Base-by-base conservation (phyloP, 257 asterid genomes). In the Datura wrightii region DNA sequence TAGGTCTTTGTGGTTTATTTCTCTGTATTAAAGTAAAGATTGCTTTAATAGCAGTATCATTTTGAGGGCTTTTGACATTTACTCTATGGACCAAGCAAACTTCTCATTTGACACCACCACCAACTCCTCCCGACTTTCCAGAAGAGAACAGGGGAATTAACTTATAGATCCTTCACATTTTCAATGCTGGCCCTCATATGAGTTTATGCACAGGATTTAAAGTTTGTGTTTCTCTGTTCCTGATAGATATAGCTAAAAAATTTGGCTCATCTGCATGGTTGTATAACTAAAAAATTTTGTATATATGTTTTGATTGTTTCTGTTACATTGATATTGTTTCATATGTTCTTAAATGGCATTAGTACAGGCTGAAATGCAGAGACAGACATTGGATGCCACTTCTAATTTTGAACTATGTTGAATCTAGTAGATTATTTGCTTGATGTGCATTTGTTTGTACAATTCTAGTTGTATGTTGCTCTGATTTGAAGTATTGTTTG, bases 1-100 rank as follows among this genome's bases (percentile, higher is more conserved):
- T 74, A 74, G 60, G 24, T 24, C 18, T 74, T 74, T 24, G 44
- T 74, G 81, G 60, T 74, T 74, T 74, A 9, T 74, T 74, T 74
- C 80, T 72, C 60, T 48, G 6, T 74, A 44, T 11, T 48, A 34
- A 46, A 48, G 79, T 74, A 24, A 74, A 48, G 44, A 74, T 24
- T 24, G 60, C n/a, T 50, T 48, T 48, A 24, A 6, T 24, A 74
- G 59, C 11, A 8, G 44, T 74, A 74, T 34, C 8, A 2, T 48
- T 74, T 48, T 3, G 44, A 74, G 60, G 41, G 60, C 81, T 48
- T 74, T 74, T 69, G 53, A 16, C 78, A 15, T 39, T 39, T 69
- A 9, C 18, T 41, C 39, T 69, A 69, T 69, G 79, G 79, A 69
- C 34, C 79, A 74, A 48, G 42, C 42, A 74, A 74, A 48, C n/a